phyloP scores from a whole-genome alignment of 441 rosid species.

The Adansonia rubrostipa region DNA sequence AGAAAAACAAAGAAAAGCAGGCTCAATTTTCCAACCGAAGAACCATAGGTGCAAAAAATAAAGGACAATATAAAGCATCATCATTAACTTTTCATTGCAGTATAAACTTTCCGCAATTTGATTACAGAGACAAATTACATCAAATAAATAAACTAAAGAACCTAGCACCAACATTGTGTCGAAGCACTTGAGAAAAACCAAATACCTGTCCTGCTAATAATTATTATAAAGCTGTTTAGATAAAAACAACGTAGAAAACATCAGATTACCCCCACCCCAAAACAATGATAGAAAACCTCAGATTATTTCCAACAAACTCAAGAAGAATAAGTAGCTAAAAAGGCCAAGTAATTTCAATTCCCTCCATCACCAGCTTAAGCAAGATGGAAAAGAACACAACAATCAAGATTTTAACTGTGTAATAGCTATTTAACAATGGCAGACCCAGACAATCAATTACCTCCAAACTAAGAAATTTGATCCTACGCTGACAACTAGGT shows the following conservation, averaged over 20 bases:
- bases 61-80: neutral
- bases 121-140: neutral
- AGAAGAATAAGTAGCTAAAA: neutral
- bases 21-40: neutral
- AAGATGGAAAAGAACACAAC: neutral
- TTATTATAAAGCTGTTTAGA: constrained; percentile 10
- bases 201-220: neutral
- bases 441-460: neutral
- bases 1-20: neutral
- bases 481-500: neutral
- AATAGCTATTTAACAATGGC: neutral
- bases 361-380: neutral
- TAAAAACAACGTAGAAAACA: neutral
- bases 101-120: neutral
- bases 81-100: neutral
- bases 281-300: neutral
- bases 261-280: no score
- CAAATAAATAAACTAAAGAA: neutral
- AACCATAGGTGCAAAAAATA: neutral
- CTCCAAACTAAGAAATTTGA: neutral
- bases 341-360: neutral
- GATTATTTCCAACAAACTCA: neutral
- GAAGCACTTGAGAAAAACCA: neutral
- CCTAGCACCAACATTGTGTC: neutral
- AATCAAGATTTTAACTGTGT: neutral